Evolutionary conservation across 345 rosid genomes (phyloP), one percentile per base, ranked within the genome.

Genomic region (Pistacia integerrima): DNA sequence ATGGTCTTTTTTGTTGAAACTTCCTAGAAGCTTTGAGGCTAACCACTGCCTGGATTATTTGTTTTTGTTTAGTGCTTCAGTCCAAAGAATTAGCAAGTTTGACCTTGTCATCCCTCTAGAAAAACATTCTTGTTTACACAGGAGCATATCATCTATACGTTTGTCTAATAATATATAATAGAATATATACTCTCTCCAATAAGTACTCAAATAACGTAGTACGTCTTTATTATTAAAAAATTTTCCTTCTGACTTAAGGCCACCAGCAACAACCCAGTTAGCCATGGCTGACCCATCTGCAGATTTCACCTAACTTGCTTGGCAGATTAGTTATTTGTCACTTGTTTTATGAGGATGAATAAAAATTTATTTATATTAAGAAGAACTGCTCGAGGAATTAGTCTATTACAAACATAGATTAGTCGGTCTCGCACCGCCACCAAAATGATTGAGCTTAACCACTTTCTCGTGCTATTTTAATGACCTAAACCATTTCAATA

Each of bases 241-340:
- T 36, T 38, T 38, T 6, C 41, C 41, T 52, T 60, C 44, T 72
- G 61, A 14, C 60, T n/a, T n/a, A 38, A 62, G 44, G 35, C 51
- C 71, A 79, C 72, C 67, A 57, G 76, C 77, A 76, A 64, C 77
- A 76, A 64, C 3, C 33, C 57, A 13, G 16, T 13, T 11, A 22
- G 44, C n/a, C 36, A 25, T 7, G 16, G 73, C 70, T 61, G 80
- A 78, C 74, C 75, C 64, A 51, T 20, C 41, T 56, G 22, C 51
- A 38, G 51, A 64, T 75, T 67, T 66, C 77, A 81, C 81, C 83
- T 14, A 82, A 69, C 74, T 72, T 70, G 77, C 67, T 38, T 69
- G 22, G 62, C 44, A 35, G 5, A 38, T 78, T 55, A 22, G 51
- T 16, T 10, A 12, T 63, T 75, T 76, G 17, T 36, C 7, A 28